Conservation (phyloP, 768 basidiomycete genomes). For the Lactarius deliciosus region DNA sequence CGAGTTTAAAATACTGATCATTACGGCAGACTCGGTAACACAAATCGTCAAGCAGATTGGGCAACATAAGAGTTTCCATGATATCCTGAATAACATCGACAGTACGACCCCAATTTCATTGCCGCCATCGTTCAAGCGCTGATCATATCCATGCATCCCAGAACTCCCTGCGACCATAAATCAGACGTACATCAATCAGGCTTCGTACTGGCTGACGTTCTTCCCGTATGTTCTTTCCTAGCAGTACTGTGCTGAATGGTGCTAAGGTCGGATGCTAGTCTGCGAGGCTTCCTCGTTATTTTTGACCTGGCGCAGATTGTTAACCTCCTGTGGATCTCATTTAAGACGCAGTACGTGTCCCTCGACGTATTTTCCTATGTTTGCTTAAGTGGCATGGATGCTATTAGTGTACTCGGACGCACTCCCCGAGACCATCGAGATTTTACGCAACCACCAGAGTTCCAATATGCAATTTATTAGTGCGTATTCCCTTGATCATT, state of each 20-base stretch:
- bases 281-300: slow-evolving; percentile 91
- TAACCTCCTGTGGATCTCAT: slow-evolving; percentile 81
- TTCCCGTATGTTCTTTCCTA: slow-evolving; percentile 67
- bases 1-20: slow-evolving; percentile 13
- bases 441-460: slow-evolving; percentile 88
- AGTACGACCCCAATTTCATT: slow-evolving; percentile 35
- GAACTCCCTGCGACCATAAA: slow-evolving; percentile 75
- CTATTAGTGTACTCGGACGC: slow-evolving; percentile 69
- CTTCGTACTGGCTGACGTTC: slow-evolving; percentile 90
- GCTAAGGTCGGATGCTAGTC: slow-evolving; percentile 41
- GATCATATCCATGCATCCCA: slow-evolving; percentile 34
- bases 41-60: slow-evolving; percentile 51
- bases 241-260: background rate
- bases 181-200: slow-evolving; percentile 85
- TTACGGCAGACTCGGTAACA: slow-evolving; percentile 36
- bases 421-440: slow-evolving; percentile 89
- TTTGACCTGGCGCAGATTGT: slow-evolving; percentile 96
- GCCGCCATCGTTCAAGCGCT: background rate
- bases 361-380: background rate
- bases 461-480: slow-evolving; percentile 85
- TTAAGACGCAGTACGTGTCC: slow-evolving; percentile 72
- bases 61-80: slow-evolving; percentile 44
- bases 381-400: slow-evolving; percentile 17
- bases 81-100: slow-evolving; percentile 47
- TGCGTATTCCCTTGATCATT: slow-evolving; percentile 40